These are phyloP conservation scores for barrel medic (Medicago truncatula) DNA, from an alignment of 306 rosid genomes.

Conservation along the genomic window MtrunA17r5.0-ANR NC_053044.1:46720001-46720500, in stretches of 20 bases:
- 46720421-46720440: neutral
- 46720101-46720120: constrained; percentile 29
- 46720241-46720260: constrained; percentile 85
- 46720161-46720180: constrained; percentile 43
- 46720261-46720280: constrained; percentile 87
- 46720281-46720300: constrained; percentile 85
- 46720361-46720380: constrained; percentile 86
- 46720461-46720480: constrained; percentile 19
- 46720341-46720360: constrained; percentile 82
- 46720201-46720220: constrained; percentile 87
- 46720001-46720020: neutral
- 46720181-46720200: constrained; percentile 96
- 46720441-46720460: constrained; percentile 10
- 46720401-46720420: constrained; percentile 17
- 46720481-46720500: constrained; percentile 6
- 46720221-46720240: constrained; percentile 98
- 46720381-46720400: constrained; percentile 71
- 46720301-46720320: constrained; percentile 89
- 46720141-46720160: constrained; percentile 23
- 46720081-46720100: constrained; percentile 10
- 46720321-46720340: constrained; percentile 89
- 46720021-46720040: neutral
- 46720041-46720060: constrained; percentile 27
- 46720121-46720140: neutral
- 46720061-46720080: constrained; percentile 21